These are phyloP conservation scores for Entoloma clypeatum DNA, from an alignment of 1,284 basidiomycete genomes.

Conservation along the genomic window DNA sequence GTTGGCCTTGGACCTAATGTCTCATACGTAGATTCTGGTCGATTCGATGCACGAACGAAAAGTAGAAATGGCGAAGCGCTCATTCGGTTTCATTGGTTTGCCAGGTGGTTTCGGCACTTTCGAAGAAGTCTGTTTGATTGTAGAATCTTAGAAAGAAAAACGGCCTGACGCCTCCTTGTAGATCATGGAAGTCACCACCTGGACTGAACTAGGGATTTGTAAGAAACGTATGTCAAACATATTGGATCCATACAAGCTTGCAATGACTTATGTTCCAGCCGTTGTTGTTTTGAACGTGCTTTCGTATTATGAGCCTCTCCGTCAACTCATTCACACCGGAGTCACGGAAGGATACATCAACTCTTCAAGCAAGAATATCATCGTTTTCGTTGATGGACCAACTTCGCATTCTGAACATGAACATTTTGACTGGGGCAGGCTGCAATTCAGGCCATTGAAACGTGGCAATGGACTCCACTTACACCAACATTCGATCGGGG, in stretches of 20 bases:
- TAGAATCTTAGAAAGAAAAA: too few species aligned
- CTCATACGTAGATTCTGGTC: conserved; percentile 55
- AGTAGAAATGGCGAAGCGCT: conserved; percentile 78
- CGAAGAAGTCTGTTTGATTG: conserved; percentile 64
- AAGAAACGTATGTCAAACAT: conserved; percentile 59
- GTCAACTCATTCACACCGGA: conserved; percentile 64
- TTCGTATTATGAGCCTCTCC: conserved; percentile 78
- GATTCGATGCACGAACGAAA: conserved; percentile 92
- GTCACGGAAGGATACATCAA: conserved; percentile 76
- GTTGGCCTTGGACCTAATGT: conserved; percentile 34
- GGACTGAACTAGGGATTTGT: conserved; percentile 90
- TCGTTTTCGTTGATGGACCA: conserved; percentile 74
- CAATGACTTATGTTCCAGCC: conserved; percentile 39
- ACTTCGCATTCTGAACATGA: conserved; percentile 50
- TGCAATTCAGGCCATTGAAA: conserved; percentile 60
- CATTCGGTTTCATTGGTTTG: conserved; percentile 78
- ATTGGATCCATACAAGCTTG: not conserved
- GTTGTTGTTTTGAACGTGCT: conserved; percentile 81
- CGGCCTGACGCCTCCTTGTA: too few species aligned
- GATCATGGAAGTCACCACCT: conserved; percentile 87
- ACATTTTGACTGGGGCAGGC: conserved; percentile 76
- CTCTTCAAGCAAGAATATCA: conserved; percentile 52
- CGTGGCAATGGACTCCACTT: conserved; percentile 47
- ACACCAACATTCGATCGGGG: conserved; percentile 44
- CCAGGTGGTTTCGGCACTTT: conserved; percentile 93